Base-by-base conservation (phyloP, 1,284 basidiomycete genomes). In the Amylostereum areolatum region DNA sequence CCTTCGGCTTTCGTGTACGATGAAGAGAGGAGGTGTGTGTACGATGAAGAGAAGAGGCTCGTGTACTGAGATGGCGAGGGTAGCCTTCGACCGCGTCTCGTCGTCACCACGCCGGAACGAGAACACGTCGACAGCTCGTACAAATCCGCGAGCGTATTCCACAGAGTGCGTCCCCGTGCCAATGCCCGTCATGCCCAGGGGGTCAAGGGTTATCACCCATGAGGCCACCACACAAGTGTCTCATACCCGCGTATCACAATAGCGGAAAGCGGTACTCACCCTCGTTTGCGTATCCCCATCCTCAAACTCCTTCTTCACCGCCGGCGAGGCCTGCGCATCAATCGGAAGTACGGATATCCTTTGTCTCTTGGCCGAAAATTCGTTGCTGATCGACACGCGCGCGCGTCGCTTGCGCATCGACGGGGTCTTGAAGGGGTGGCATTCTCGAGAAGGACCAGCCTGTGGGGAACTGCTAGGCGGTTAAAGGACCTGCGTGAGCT, bases 331-430 rank as follows among this genome's bases (percentile, higher is more conserved):
- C 24, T 48, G 40, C 37, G 60, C 50, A 43, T 55, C 57, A 28
- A 52, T 54, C 11, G 53, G 62, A 9, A 57, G 58, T 25, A 61
- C 56, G 27, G 64, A 65, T 44, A 66, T 58, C 28, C 66, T 55
- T 42, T 66, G 55, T 42, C 64, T 56, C 53, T 68, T 68, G 29
- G 59, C 57, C 11, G 66, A 66, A 52, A 63, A 67, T 46, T 62
- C 59, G 51, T 67, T 68, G 12, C 64, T 66, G 44, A 64, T 61
- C 43, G 63, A 63, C 40, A 40, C 43, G 44, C 54, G 47, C 28
- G 54, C 53, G 18, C 55, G 53, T 34, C 55, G 54, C 48, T 55
- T 56, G 18, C 54, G 51, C 25, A 52, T 35, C n/a, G 41, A 43
- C 3, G 55, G 55, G 6, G 55, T 56, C 36, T 56, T 56, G 41